These are phyloP conservation scores for Spathaspora sp. DNA, from an alignment of 805 yeast genomes.

Conservation along the genomic window DNA sequence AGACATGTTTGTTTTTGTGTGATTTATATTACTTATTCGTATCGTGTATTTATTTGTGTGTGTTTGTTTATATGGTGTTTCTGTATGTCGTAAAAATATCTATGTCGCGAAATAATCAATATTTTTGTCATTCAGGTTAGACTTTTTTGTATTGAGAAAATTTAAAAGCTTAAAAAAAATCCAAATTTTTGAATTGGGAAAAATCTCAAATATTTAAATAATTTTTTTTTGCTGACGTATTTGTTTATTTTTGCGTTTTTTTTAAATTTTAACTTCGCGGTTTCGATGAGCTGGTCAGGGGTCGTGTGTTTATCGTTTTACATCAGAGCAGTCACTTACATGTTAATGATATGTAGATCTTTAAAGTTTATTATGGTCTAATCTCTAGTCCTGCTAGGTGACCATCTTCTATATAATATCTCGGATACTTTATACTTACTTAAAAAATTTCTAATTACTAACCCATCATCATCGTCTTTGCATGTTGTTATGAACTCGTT, in stretches of 20 bases:
- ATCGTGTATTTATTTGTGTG: background rate
- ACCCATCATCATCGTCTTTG: conserved; percentile 12
- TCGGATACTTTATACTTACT: conserved; percentile 55
- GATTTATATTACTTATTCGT: background rate
- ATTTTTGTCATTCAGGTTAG: background rate
- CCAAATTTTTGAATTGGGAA: conserved; percentile 4
- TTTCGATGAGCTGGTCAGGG: background rate
- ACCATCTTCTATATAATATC: conserved; percentile 75
- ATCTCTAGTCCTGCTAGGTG: conserved; percentile 80
- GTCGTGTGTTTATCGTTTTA: background rate
- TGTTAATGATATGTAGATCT: no score
- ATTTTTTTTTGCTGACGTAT: background rate
- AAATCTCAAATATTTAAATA: conserved; percentile 3
- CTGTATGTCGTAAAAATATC: background rate
- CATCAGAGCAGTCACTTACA: no score
- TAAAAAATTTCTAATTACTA: conserved; percentile 27
- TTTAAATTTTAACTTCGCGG: no score
- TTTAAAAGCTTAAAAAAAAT: background rate
- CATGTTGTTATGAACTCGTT: conserved; percentile 15
- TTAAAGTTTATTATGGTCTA: no score
- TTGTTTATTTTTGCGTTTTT: background rate
- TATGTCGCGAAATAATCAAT: background rate
- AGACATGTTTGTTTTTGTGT: conserved; percentile 3
- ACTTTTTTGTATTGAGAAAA: background rate
- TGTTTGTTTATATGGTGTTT: background rate